Evolutionary conservation across 768 basidiomycete species (phyloP), one percentile per base, ranked within the genome.

Genomic region (Mycena venus): DNA sequence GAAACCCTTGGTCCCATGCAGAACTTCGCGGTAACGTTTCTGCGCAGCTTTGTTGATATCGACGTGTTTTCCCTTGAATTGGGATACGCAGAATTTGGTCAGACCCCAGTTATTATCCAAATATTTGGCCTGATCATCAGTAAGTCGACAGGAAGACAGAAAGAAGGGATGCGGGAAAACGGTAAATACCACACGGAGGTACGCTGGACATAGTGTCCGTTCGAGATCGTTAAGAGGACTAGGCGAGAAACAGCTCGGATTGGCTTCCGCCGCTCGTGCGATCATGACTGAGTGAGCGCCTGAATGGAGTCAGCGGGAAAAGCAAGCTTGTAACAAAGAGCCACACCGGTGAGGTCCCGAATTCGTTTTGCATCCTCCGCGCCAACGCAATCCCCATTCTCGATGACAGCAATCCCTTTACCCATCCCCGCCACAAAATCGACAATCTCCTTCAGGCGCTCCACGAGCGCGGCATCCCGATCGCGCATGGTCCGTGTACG

Each of bases 231-330:
- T 80, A 29, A 96, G 85, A 3, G 94, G 94, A 0, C 81, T 89
- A 21, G 89, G 84, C 3, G 91, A 90, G 86, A 99, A 99, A 77
- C 96, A 94, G 0, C 95, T 92, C 0, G 96, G 96, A 82, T 99
- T 99, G 6, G 93, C 84, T 83, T 99, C 98, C 8, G 97, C 98
- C 1, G 93, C 96, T 7, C 97, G 93, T 25, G 98, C 98, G 47
- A 99, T 94, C 98, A 99, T 99, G 47, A 96, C 93, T 0, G 96
- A 97, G 78, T 95, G 91, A 14, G 96, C 96, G 4, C 93, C 94
- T 94, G 44, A 10, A 34, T 65, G 31, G 31, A 6, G 19, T 55
- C n/a, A 65, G 47, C 59, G 23, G 42, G 34, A 12, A 38, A n/a
- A 10, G 32, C 38, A 23, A 21, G 14, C 14, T 11, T 29, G 25